Percentiles rank a stretch among this genome's conserved stretches.
Evolutionary conservation across 305 asterid species (phyloP).

Genomic region (Caryopteris hybrid): DNA sequence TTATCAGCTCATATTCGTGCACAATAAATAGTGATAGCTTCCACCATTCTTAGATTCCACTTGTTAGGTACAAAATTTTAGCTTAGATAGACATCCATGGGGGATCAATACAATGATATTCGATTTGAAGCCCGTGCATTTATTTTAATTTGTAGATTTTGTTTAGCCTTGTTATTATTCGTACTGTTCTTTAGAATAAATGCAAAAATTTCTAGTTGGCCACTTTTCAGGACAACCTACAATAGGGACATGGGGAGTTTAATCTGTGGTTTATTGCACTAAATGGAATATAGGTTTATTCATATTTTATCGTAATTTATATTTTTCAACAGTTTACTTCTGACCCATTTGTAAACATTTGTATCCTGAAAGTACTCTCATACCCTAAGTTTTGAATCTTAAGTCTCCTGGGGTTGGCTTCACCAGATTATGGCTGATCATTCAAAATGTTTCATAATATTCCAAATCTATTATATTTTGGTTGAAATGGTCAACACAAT

Average conservation of each 20-base stretch:
- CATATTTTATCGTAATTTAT: not conserved
- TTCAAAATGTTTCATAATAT: not conserved
- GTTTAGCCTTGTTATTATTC: not conserved
- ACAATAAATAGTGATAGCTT: not conserved
- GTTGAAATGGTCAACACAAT: not conserved
- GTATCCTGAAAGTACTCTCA: not conserved
- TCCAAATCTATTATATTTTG: not conserved
- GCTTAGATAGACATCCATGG: not conserved
- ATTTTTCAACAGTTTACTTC: not conserved
- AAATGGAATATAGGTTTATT: not conserved
- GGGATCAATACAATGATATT: not conserved
- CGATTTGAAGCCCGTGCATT: not conserved
- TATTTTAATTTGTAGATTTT: not conserved
- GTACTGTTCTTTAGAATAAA: not conserved
- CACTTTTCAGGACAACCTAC: not conserved
- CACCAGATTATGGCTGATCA: not conserved
- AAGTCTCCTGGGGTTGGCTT: constrained; percentile 1
- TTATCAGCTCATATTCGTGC: not conserved
- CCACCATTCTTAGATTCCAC: not conserved
- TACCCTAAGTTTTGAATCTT: constrained; percentile 13
- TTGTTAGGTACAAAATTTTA: not conserved
- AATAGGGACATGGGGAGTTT: not conserved
- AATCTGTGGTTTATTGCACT: not conserved
- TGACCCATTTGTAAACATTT: not conserved
- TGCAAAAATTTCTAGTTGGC: constrained; percentile 8